Evolutionary conservation across 345 rosid species (phyloP).

Genomic region (Eucalyptus curtisii): DNA sequence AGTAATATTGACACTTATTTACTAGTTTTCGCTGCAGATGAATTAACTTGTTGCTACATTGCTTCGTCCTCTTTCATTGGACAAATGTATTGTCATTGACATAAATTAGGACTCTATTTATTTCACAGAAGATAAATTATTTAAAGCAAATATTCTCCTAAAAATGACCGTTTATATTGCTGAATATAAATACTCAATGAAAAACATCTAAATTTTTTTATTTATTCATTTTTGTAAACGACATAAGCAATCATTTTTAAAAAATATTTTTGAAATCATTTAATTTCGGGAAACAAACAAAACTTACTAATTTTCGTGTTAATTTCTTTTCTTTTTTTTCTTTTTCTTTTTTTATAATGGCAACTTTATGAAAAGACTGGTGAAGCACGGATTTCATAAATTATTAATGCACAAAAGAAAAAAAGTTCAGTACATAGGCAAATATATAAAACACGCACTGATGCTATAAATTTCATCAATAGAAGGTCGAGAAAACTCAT

Average conservation of each 20-base stretch:
- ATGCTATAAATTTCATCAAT: neutral
- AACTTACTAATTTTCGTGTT: rapidly evolving
- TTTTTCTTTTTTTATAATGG: neutral
- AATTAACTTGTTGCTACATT: neutral
- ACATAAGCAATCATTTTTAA: rapidly evolving
- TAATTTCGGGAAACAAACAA: no score
- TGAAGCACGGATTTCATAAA: neutral
- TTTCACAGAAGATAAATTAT: no score
- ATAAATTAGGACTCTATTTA: neutral
- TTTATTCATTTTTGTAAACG: no score
- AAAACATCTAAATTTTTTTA: no score
- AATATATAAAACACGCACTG: neutral
- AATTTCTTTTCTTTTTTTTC: neutral
- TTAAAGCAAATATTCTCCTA: neutral
- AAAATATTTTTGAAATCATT: no score
- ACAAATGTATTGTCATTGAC: neutral
- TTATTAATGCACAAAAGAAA: neutral
- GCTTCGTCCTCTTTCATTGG: neutral
- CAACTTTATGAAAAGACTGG: neutral
- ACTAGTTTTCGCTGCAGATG: neutral
- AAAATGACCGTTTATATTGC: neutral
- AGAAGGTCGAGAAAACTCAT: neutral
- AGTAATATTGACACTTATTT: neutral
- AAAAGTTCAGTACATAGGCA: neutral
- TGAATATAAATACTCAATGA: neutral